phyloP scores from a whole-genome alignment of 2,329 filamentous ascomycete genomes.

The Alternaria arborescens region DNA sequence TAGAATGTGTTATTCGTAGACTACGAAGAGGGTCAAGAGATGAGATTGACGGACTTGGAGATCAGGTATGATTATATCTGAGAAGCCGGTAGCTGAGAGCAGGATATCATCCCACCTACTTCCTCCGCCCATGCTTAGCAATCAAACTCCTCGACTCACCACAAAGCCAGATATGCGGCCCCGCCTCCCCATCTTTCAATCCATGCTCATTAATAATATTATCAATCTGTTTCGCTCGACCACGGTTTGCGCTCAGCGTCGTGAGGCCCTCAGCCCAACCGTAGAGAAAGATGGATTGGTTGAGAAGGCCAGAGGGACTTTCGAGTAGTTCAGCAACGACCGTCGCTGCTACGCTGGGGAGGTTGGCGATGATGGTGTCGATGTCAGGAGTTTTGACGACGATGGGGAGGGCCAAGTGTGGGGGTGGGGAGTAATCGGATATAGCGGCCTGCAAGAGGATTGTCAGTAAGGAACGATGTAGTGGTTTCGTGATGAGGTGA shows the following conservation, averaged over 20 bases:
- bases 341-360: constrained; percentile 57
- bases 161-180: constrained; percentile 71
- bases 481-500: too few relatives aligned
- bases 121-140: constrained; percentile 60
- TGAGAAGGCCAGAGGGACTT: constrained; percentile 61
- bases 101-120: not conserved
- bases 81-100: too few relatives aligned
- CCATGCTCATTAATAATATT: constrained; percentile 62
- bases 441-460: too few relatives aligned
- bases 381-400: constrained; percentile 60
- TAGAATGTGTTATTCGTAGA: too few relatives aligned
- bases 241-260: constrained; percentile 76
- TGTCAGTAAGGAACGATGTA: too few relatives aligned
- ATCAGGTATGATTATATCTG: too few relatives aligned
- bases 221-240: constrained; percentile 72
- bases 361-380: constrained; percentile 40
- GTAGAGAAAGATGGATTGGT: constrained; percentile 74
- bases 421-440: constrained; percentile 51
- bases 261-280: constrained; percentile 72
- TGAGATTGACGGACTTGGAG: too few relatives aligned
- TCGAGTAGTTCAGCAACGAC: constrained; percentile 56
- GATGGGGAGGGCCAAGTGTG: constrained; percentile 69
- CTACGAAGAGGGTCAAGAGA: too few relatives aligned
- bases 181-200: constrained; percentile 61
- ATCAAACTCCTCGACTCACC: constrained; percentile 71